Conservation (phyloP, 306 rosid genomes). For the Cucurbita pepo region DNA sequence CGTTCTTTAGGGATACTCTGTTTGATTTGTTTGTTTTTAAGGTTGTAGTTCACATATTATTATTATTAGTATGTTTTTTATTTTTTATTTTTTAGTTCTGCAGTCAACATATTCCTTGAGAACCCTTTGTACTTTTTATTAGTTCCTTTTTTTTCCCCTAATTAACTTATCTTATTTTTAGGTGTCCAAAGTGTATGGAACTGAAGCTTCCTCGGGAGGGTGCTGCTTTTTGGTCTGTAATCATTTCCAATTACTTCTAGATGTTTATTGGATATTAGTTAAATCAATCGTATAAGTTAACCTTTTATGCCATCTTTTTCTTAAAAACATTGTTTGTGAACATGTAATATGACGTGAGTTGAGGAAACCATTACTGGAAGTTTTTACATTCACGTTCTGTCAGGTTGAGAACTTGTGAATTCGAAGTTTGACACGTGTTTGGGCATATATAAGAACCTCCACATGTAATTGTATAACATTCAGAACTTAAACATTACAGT, state of each 20-base stretch:
- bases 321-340: neutral
- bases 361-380: neutral
- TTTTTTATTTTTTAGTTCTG: neutral
- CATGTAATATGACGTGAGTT: neutral
- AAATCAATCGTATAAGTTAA: neutral
- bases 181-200: conserved; percentile 90
- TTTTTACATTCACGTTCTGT: neutral
- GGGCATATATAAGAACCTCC: neutral
- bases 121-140: neutral
- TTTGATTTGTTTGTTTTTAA: neutral
- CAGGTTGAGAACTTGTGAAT: neutral
- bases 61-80: no score
- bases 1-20: neutral
- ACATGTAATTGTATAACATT: neutral
- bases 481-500: neutral
- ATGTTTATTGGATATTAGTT: neutral
- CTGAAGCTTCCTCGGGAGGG: conserved; percentile 82
- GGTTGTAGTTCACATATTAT: neutral
- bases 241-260: neutral
- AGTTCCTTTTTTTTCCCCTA: neutral
- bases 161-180: neutral
- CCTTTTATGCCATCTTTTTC: neutral
- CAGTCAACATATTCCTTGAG: neutral
- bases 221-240: conserved; percentile 85
- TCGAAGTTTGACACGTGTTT: neutral